Conservation (phyloP, 78 protist genomes). For the Parvularia atlantis region DNA sequence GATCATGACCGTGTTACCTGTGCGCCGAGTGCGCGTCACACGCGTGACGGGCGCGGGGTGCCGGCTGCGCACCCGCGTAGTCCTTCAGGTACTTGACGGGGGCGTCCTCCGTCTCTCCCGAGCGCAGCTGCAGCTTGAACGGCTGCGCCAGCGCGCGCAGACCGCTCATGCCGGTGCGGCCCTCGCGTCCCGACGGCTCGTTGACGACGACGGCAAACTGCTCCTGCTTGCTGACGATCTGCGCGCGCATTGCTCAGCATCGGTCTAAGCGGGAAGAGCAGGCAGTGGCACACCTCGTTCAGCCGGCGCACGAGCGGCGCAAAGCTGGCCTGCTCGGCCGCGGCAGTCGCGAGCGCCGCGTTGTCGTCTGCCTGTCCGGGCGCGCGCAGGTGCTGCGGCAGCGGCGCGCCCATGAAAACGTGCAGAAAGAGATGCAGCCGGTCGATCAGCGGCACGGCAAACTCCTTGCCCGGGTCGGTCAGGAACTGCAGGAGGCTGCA, state of each 20-base stretch:
- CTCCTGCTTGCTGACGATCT: neutral
- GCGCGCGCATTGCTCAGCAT: neutral
- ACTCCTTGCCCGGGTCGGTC: neutral
- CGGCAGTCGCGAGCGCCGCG: neutral
- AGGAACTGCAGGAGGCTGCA: constrained; percentile 7
- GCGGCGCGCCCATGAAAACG: neutral
- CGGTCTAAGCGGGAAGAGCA: too few species aligned
- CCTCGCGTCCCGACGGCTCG: neutral
- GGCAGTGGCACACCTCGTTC: too few species aligned
- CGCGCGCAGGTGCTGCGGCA: too few species aligned
- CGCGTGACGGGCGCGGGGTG: too few species aligned
- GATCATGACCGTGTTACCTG: constrained; percentile 6
- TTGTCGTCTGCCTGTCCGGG: too few species aligned
- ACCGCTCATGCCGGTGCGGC: neutral
- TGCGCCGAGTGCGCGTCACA: too few species aligned
- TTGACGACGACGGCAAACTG: neutral
- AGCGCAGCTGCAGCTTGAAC: neutral
- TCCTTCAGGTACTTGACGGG: neutral
- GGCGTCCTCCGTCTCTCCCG: neutral
- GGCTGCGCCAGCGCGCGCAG: constrained; percentile 25
- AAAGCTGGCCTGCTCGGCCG: neutral
- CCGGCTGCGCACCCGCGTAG: too few species aligned
- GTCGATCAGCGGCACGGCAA: neutral
- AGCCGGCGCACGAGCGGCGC: neutral
- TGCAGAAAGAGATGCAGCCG: neutral